phyloP scores from a whole-genome alignment of 2,329 filamentous ascomycete genomes.

The Sporothrix phasma region DNA sequence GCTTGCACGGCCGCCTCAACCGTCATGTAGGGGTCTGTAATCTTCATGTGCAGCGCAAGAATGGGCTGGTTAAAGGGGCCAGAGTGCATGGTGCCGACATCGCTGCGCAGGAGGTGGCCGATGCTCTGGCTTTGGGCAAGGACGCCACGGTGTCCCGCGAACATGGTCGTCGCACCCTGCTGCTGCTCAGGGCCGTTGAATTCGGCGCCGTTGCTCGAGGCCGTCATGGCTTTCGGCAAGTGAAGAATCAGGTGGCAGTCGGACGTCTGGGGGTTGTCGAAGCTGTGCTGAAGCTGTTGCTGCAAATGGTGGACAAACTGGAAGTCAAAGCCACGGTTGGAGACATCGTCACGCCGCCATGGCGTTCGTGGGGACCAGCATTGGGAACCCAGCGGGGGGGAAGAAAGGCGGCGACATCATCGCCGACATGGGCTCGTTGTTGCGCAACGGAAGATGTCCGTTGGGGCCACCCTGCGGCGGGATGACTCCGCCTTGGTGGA shows the following conservation, averaged over 20 bases:
- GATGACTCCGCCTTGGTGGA: slow-evolving; percentile 6
- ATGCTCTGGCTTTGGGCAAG: slow-evolving; percentile 19
- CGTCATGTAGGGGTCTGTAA: slow-evolving; percentile 17
- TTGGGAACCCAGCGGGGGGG: slow-evolving; percentile 3
- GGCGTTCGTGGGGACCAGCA: neutral
- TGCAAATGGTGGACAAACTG: slow-evolving; percentile 16
- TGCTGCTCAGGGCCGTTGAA: neutral
- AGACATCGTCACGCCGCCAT: neutral
- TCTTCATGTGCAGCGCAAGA: slow-evolving; percentile 2
- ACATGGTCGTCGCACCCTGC: neutral
- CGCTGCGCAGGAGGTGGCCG: slow-evolving; percentile 12
- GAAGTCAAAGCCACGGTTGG: slow-evolving; percentile 6
- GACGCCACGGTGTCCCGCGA: slow-evolving; percentile 19
- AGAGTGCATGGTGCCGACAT: slow-evolving; percentile 5
- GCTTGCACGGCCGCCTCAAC: slow-evolving; percentile 12
- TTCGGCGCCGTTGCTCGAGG: neutral
- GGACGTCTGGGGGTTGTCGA: slow-evolving; percentile 13
- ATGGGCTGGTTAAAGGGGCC: slow-evolving; percentile 15
- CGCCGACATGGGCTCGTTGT: neutral
- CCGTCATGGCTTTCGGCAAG: neutral
- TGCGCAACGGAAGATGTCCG: slow-evolving; percentile 7
- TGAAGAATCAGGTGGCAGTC: slow-evolving; percentile 19
- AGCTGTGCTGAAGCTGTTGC: slow-evolving; percentile 12
- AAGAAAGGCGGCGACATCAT: slow-evolving; percentile 13
- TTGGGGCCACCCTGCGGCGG: slow-evolving; percentile 4